Evolutionary conservation across 139 green algal genomes (phyloP), one percentile per base, ranked within the genome.

Genomic region (Chlorella sorokiniana): DNA sequence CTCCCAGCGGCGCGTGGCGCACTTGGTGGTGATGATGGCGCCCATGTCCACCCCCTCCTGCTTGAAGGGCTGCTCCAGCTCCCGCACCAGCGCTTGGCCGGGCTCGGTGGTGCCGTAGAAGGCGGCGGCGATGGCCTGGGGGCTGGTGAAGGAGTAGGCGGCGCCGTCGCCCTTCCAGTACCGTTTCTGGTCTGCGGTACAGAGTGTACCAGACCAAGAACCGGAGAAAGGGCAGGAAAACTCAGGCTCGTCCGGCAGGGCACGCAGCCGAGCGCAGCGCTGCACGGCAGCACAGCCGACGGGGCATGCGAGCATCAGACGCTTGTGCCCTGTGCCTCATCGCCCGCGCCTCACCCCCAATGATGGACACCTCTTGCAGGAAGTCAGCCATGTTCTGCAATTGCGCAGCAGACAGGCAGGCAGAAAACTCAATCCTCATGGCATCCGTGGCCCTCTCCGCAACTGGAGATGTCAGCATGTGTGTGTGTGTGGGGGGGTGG

Each of bases 361-460:
- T 54, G 22, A 79, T 86, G 37, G 85, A 85, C 64, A 94, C 90
- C 85, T 94, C 90, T 81, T 94, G 90, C 85, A 94, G 65, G 85
- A 94, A 94, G 44, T 94, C 90, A 29, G 90, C 90, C 16, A 88
- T 41, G 67, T 84, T 90, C 69, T 89, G 89, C 22, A n/a, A n/a
- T n/a, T n/a, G n/a, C n/a, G n/a, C n/a, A n/a, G n/a, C n/a, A n/a
- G n/a, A n/a, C n/a, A n/a, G n/a, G n/a, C n/a, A n/a, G n/a, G n/a
- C n/a, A n/a, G n/a, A n/a, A n/a, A n/a, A n/a, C n/a, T n/a, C n/a
- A n/a, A n/a, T n/a, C n/a, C n/a, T n/a, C n/a, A n/a, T n/a, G n/a
- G n/a, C n/a, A n/a, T n/a, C n/a, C n/a, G n/a, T n/a, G n/a, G n/a
- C n/a, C n/a, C n/a, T n/a, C n/a, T n/a, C n/a, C n/a, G n/a, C n/a